Evolutionary conservation across 73 alveolate species (phyloP).

Genomic region (Breviolum minutum): DNA sequence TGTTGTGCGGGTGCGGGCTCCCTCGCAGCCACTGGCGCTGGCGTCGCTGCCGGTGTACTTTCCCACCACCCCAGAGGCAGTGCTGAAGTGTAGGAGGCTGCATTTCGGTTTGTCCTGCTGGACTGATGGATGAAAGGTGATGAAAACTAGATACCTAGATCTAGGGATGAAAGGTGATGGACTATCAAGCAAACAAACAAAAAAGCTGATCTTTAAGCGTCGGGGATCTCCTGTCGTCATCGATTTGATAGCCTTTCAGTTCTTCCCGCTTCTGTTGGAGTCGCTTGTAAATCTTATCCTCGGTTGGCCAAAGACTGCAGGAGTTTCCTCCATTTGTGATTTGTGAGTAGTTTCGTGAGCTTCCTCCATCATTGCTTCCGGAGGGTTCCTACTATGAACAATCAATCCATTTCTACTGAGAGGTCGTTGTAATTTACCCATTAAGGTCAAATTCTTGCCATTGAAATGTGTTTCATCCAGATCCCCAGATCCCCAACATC

Average conservation of each 20-base stretch:
- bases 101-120: too few relatives aligned
- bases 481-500: too few relatives aligned
- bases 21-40: background rate
- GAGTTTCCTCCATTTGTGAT: background rate
- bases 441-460: too few relatives aligned
- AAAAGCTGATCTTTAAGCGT: background rate
- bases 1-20: background rate
- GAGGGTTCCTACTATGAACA: too few relatives aligned
- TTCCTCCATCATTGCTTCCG: too few relatives aligned
- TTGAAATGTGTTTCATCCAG: too few relatives aligned
- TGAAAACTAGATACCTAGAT: background rate
- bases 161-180: background rate
- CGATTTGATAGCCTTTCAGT: background rate
- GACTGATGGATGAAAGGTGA: background rate
- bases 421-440: too few relatives aligned
- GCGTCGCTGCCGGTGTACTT: background rate
- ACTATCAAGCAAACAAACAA: background rate
- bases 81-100: too few relatives aligned
- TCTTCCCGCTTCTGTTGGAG: conserved; percentile 3
- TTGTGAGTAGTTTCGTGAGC: background rate
- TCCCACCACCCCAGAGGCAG: too few relatives aligned
- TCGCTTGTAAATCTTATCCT: conserved; percentile 3
- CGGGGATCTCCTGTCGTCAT: background rate
- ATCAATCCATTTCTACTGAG: too few relatives aligned
- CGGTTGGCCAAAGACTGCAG: background rate